Evolutionary conservation across 2,329 filamentous ascomycete species (phyloP), one percentile per base, ranked within the genome.

Genomic region (Plectosphaerella plurivora): DNA sequence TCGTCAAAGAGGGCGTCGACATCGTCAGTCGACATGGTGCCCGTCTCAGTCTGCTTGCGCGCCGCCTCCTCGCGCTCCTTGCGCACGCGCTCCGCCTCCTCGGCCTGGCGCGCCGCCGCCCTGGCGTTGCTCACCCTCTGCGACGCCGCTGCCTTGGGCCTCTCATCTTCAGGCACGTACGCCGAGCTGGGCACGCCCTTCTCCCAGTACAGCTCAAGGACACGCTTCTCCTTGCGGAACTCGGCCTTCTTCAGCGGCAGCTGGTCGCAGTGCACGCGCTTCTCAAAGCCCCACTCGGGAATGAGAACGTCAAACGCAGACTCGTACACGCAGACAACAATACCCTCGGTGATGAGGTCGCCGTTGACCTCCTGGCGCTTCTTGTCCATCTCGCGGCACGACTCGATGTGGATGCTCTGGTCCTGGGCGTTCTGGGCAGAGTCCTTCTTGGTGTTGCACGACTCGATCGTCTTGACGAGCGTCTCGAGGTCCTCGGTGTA

Each of bases 381-480:
- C 75, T 89, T 91, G 73, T 97, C 92, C 89, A 99, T 97, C 63
- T 85, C 87, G 61, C 94, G 88, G 78, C 94, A 99, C 5, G 93
- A 91, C 68, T 97, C 94, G 58, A 99, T 97, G 73, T 99, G 94
- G 48, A 99, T 91, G 70, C 94, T 97, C 75, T 99, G 94, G 70
- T 99, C 94, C 70, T 99, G 94, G 14, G 94, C 94, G 64, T 91
- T 94, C 73, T 96, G 93, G 1, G 94, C 91, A 12, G 92, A 97
- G 68, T 99, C 94, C 72, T 97, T 99, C 85, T 97, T 99, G 66
- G 89, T 96, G 76, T 99, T 99, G 80, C 91, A 96, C 61, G 90
- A 84, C 71, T 99, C 94, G 9, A 92, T 89, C 49, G 89, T 96
- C 83, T 97, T 99, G 63, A 86, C 86, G 42, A 99, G 77, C 53